Evolutionary conservation across 129 eudicot species (phyloP).

Genomic region (Centrapalus pauciflorus): DNA sequence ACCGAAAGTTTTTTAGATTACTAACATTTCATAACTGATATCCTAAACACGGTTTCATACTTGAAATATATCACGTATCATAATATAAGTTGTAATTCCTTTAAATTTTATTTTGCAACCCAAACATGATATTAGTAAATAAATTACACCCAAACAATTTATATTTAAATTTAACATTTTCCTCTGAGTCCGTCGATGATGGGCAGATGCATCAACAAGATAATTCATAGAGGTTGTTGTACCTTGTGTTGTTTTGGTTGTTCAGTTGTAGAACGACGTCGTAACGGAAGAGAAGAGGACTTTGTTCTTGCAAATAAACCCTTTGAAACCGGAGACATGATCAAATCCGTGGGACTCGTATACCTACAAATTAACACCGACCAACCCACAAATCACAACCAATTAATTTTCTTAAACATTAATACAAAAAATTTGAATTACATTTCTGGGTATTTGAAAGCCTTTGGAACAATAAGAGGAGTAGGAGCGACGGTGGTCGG

Average conservation of each 20-base stretch:
- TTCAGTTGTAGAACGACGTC: slow-evolving; percentile 41
- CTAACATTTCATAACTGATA: too few species aligned
- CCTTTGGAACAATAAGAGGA: slow-evolving; percentile 71
- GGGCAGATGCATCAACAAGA: too few species aligned
- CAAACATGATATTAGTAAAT: too few species aligned
- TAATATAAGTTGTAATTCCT: too few species aligned
- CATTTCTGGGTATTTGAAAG: slow-evolving; percentile 80
- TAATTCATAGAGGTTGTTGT: too few species aligned
- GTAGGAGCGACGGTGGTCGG: slow-evolving; percentile 33
- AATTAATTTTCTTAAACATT: neutral
- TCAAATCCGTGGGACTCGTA: slow-evolving; percentile 76
- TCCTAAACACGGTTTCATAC: too few species aligned
- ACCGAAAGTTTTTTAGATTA: too few species aligned
- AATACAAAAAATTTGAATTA: slow-evolving; percentile 9
- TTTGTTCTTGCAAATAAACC: slow-evolving; percentile 15
- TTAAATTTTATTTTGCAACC: too few species aligned
- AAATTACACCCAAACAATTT: too few species aligned
- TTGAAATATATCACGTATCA: too few species aligned
- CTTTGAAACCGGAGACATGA: slow-evolving; percentile 77
- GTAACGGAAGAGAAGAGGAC: slow-evolving; percentile 14
- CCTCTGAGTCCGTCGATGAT: too few species aligned
- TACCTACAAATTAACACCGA: slow-evolving; percentile 39
- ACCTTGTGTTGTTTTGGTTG: slow-evolving; percentile 41
- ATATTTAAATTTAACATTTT: too few species aligned
- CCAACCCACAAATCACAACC: neutral